Evolutionary conservation across 1,284 basidiomycete genomes (phyloP), one percentile per base, ranked within the genome.

Genomic region (Malassezia yamatoensis): DNA sequence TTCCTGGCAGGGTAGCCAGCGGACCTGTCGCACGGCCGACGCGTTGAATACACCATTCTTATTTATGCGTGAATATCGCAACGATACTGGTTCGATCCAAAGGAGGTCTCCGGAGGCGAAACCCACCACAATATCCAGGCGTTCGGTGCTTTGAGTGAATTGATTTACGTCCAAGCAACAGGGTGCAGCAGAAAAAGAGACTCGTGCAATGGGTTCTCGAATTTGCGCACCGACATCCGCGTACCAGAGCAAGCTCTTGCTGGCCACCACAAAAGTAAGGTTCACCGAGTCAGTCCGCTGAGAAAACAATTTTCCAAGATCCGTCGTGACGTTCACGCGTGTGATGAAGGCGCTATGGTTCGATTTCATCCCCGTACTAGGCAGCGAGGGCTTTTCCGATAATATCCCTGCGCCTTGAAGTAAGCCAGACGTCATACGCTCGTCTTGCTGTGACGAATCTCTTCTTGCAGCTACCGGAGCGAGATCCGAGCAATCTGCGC

Each of bases 31-130:
- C 64, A 90, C 88, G 1, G 86, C 81, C 1, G 86, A 85, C 58
- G 79, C 82, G 64, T 85, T 83, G 59, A 91, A 85, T 61, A 83
- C 81, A 15, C 89, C 88, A 75, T 85, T 84, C 74, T 96, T 96
- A 78, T 96, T 96, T 51, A 96, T 79, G 24, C 91, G 86, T 8
- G 82, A 83, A 70, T 96, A 96, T 41, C 87, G 84, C 38, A 82
- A 86, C 46, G 81, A 82, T 68, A 89, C 85, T 46, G 88, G 87
- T 72, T 91, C 89, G 84, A 71, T 32, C 62, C 64, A 64, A 49
- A 98, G 78, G 21, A 98, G 79, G 76, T 98, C 93, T 13, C 93
- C 93, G 0, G 88, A 86, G 61, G 80, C 81, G 72, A 98, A 96
- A 2, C 93, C 93, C 65, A 98, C 85, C 53, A 96, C 81, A 11